Evolutionary conservation across 352 stramenopile genomes (phyloP), one percentile per base, ranked within the genome.

Genomic region (Proteromonas lacertae): DNA sequence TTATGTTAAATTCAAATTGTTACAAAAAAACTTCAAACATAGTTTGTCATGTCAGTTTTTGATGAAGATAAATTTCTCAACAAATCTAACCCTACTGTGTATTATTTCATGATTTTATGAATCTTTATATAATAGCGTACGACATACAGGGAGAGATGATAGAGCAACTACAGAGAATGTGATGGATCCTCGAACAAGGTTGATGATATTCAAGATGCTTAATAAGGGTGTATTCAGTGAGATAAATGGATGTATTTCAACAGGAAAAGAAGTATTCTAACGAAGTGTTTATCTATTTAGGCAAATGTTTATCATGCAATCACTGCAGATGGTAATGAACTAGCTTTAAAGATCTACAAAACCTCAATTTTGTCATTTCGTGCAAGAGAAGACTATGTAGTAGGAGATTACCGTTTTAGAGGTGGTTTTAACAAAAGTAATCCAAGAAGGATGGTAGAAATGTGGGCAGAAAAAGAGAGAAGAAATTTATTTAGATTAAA

Each of bases 391-490:
- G 90, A 91, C 56, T 97, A 96, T 56, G 81, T 96, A 4, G 69
- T 64, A 4, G 86, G 86, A 43, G 82, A 98, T 59, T 90, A 93
- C 56, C 70, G 81, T 48, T 96, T 90, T 59, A 59, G 77, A 19
- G 69, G 89, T 36, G 82, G 81, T 31, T 95, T 95, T 55, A 91
- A 70, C 23, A 68, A 70, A 52, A 68, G 50, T 38, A 98, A 98
- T 57, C 83, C 84, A 8, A 69, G 83, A 29, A 98, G 96, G 57
- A 96, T 96, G 84, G 83, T 98, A 43, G 92, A 93, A 52, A 55
- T 93, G 16, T 98, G 86, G 86, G 83, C 86, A 3, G 83, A 96
- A 56, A 98, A 96, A 54, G 86, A 98, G 59, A 84, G 94, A 63
- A 63, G 82, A 30, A 98, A 98, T 48, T 70, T 96, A 36, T 68